phyloP scores from a whole-genome alignment of 495 filamentous ascomycete species.

The Neurospora sp. region DNA sequence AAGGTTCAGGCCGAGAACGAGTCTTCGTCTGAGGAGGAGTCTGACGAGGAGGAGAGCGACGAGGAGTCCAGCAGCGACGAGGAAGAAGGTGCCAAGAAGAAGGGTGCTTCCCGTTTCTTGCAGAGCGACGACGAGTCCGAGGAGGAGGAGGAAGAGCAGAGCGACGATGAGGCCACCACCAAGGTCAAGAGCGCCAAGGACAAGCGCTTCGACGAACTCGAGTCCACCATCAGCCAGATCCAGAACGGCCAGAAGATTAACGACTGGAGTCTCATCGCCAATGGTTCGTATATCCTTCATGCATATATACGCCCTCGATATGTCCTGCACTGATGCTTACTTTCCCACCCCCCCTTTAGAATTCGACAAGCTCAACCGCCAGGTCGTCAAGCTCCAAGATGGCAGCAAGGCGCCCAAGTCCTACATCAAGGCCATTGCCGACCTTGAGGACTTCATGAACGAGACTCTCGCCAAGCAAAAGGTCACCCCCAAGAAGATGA shows the following conservation, averaged over 20 bases:
- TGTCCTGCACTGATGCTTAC: conserved; percentile 8
- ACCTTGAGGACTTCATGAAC: conserved; percentile 91
- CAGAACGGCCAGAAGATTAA: conserved; percentile 96
- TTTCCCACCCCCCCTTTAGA: conserved; percentile 38
- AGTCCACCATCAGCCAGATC: conserved; percentile 75
- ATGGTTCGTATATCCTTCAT: conserved; percentile 46
- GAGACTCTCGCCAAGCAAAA: conserved; percentile 92
- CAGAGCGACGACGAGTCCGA: conserved; percentile 56
- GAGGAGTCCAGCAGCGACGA: conserved; percentile 54
- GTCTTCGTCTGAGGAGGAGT: conserved; percentile 27
- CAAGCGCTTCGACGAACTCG: conserved; percentile 89
- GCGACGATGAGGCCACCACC: conserved; percentile 69
- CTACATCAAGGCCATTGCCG: conserved; percentile 86
- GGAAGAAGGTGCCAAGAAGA: conserved; percentile 50
- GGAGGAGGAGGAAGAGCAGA: conserved; percentile 43
- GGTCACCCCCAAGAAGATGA: conserved; percentile 96
- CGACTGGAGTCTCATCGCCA: conserved; percentile 89
- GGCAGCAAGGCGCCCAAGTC: conserved; percentile 70
- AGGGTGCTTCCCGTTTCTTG: conserved; percentile 72
- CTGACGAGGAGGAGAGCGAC: conserved; percentile 44
- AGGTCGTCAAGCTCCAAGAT: conserved; percentile 68
- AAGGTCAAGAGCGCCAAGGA: conserved; percentile 95
- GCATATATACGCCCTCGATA: background rate
- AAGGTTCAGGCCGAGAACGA: conserved; percentile 37
- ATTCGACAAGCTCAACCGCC: conserved; percentile 94